Evolutionary conservation across 148 eudicot genomes (phyloP), one percentile per base, ranked within the genome.

Genomic region (Silene conica): DNA sequence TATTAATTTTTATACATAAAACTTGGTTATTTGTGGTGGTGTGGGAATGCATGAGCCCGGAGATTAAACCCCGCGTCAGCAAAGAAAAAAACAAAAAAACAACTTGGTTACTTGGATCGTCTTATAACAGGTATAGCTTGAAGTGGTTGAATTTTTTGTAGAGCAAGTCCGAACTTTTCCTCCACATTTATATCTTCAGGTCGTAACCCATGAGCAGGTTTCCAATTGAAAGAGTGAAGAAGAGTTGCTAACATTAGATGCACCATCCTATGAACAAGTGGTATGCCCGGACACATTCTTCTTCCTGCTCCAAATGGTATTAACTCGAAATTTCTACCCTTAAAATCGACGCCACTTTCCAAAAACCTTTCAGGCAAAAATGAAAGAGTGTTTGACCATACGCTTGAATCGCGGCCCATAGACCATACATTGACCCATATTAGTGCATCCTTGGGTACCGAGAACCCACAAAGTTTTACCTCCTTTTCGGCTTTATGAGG

Each of bases 361-460:
- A 81, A 1, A 48, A 84, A 84, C 75, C 86, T 78, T 43, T 84
- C 86, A 0, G 86, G 83, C 5, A 38, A 19, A 75, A 83, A 80
- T 8, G 74, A 18, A 9, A 45, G 67, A 0, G 80, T 56, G 14
- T 81, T 14, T 0, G 59, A 0, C 86, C 86, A 83, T n/a, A 76
- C 63, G 52, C 15, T 69, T 20, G 80, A 64, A 58, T 80, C 77
- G 8, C 78, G 76, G 4, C 78, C 79, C 4, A 80, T 78, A 0
- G 74, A 72, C 84, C 86, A 84, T 65, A 78, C 68, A 60, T 84
- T 84, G 7, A 84, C 76, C 76, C 78, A 75, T 6, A 81, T 8
- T 15, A 78, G 86, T 54, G 86, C 56, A 59, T 70, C 21, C 41
- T 78, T 81, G 5, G 86, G 86, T n/a, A 84, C 80, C 0, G 11